phyloP scores from a whole-genome alignment of 2,329 filamentous ascomycete species.

The Camillea tinctor region DNA sequence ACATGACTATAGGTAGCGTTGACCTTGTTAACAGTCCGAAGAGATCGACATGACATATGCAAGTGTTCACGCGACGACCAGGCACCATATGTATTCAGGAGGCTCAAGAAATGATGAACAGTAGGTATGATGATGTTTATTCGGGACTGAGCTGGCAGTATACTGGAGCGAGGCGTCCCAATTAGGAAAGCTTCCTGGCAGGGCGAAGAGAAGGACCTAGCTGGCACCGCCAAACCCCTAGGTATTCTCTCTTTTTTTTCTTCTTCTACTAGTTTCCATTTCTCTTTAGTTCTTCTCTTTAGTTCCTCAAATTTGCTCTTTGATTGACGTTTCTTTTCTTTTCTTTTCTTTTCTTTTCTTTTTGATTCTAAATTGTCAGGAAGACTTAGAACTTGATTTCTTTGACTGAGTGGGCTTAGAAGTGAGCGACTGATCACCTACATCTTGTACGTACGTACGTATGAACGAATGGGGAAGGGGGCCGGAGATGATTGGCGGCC shows the following conservation, averaged over 20 bases:
- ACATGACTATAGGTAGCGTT: slow-evolving; percentile 8
- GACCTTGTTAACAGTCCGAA: slow-evolving; percentile 2
- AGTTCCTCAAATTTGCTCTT: not conserved
- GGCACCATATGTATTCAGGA: not conserved
- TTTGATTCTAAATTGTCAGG: not conserved
- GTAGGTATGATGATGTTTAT: not conserved
- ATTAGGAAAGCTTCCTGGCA: not conserved
- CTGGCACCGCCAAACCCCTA: not conserved
- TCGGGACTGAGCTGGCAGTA: not conserved
- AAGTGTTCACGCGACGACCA: slow-evolving; percentile 2
- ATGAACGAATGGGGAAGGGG: not conserved
- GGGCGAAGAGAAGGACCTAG: not conserved
- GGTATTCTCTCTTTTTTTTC: not conserved
- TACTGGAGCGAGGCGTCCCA: not conserved
- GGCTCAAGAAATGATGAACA: not conserved
- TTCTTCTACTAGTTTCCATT: not conserved
- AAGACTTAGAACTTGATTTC: not conserved
- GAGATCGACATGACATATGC: slow-evolving; percentile 7
- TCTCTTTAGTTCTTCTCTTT: not conserved
- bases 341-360: not conserved
- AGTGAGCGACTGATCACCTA: not conserved
- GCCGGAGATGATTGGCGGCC: slow-evolving; percentile 12
- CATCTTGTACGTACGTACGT: too few species aligned
- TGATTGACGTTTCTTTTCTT: too few species aligned
- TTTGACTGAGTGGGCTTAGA: not conserved